phyloP scores from a whole-genome alignment of 768 basidiomycete species.

The Boletus vinaceobasis region DNA sequence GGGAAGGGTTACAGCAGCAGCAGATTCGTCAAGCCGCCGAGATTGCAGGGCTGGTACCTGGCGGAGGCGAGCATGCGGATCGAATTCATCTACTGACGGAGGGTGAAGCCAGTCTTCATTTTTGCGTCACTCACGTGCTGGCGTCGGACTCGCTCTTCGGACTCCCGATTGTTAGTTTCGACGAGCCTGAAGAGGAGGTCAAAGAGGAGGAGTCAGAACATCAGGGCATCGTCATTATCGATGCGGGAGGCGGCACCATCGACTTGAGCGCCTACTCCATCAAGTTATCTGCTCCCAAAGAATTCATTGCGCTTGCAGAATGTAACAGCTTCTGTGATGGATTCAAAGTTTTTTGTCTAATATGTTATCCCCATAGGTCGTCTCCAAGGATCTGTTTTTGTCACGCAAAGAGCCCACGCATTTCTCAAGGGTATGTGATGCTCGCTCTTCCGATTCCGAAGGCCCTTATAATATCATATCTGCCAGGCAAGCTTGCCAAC shows the following conservation, averaged over 20 bases:
- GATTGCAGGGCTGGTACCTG: constrained; percentile 22
- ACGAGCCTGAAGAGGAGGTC: background rate
- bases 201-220: constrained; percentile 24
- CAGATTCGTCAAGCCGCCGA: constrained; percentile 27
- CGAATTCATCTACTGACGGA: constrained; percentile 28
- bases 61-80: constrained; percentile 2
- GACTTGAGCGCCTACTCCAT: constrained; percentile 38
- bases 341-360: background rate
- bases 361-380: constrained; percentile 25
- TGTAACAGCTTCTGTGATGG: constrained; percentile 11
- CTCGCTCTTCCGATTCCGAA: background rate
- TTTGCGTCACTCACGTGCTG: constrained; percentile 43
- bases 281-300: constrained; percentile 15
- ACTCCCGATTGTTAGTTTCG: background rate
- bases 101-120: constrained; percentile 28
- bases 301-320: constrained; percentile 32
- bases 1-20: constrained; percentile 30
- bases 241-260: constrained; percentile 41
- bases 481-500: constrained; percentile 26
- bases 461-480: background rate
- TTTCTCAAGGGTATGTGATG: constrained; percentile 26
- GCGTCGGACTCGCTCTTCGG: constrained; percentile 26
- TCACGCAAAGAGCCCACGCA: constrained; percentile 27
- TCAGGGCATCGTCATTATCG: constrained; percentile 40
- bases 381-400: constrained; percentile 37